phyloP scores from a whole-genome alignment of 1,284 basidiomycete genomes.

The Trichosporon sp. region DNA sequence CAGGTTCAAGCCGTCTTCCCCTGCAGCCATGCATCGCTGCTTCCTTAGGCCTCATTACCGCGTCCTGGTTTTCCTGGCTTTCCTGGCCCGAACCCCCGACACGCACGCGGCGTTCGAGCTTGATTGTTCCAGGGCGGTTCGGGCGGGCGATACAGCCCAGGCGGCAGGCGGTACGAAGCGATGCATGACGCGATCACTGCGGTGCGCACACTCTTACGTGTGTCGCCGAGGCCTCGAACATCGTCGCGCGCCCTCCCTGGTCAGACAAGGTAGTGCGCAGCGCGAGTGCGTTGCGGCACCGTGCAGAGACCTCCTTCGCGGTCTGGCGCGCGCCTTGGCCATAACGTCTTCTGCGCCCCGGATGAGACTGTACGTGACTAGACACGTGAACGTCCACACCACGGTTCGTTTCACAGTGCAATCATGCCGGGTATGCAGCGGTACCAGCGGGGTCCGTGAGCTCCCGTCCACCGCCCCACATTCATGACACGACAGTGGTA shows the following conservation, averaged over 20 bases:
- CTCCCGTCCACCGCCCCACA: constrained; percentile 4
- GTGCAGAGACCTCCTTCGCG: background rate
- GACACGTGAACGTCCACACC: background rate
- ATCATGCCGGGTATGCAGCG: background rate
- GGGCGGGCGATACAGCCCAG: background rate
- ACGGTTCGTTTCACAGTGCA: background rate
- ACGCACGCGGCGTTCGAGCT: constrained; percentile 2
- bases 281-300: background rate
- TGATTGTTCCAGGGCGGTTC: background rate
- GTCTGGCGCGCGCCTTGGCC: background rate
- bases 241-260: background rate
- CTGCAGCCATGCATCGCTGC: constrained; percentile 1
- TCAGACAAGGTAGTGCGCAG: background rate
- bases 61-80: background rate
- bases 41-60: background rate
- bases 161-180: background rate
- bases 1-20: background rate
- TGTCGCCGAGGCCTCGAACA: constrained; percentile 4
- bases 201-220: constrained; percentile 5
- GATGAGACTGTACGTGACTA: background rate
- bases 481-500: background rate
- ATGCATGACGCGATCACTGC: constrained; percentile 6
- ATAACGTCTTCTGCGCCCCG: background rate
- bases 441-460: background rate
- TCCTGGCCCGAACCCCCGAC: background rate